These are phyloP conservation scores for Mortierella sp. DNA, from an alignment of 371 early-diverging fungal species.

Conservation along the genomic window DNA sequence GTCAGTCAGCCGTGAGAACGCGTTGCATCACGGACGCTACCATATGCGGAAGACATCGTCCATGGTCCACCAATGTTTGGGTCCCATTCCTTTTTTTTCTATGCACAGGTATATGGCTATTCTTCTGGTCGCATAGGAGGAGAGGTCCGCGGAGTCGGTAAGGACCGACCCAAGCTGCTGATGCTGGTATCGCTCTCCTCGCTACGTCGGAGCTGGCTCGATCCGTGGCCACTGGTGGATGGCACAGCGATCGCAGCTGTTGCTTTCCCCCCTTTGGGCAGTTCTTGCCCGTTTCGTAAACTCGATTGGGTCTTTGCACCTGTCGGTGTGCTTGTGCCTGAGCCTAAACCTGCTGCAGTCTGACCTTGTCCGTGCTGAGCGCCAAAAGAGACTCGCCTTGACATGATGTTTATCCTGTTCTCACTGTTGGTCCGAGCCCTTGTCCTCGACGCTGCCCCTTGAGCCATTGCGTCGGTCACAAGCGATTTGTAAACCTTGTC, in stretches of 20 bases:
- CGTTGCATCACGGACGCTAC: no score
- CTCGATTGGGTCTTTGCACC: no score
- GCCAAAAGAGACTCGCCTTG: no score
- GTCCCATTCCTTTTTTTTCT: no score
- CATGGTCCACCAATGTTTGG: no score
- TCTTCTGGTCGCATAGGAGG: conserved; percentile 21
- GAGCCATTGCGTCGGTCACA: conserved; percentile 55
- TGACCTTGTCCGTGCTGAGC: no score
- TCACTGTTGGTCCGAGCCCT: no score
- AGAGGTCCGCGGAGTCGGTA: conserved; percentile 38
- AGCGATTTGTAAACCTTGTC: conserved; percentile 54
- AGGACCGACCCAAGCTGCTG: conserved; percentile 37
- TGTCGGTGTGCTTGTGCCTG: neutral
- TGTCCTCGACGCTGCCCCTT: conserved; percentile 12
- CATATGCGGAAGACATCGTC: no score
- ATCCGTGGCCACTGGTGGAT: neutral
- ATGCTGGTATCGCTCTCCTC: conserved; percentile 41
- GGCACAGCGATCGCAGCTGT: conserved; percentile 11
- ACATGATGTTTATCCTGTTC: neutral
- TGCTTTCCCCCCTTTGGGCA: neutral
- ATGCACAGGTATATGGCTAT: neutral
- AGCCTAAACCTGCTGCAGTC: neutral
- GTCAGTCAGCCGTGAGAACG: no score
- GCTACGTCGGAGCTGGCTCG: neutral
- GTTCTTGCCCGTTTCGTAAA: neutral